phyloP scores from a whole-genome alignment of 139 green algal genomes.

The Chlorella sorokiniana region DNA sequence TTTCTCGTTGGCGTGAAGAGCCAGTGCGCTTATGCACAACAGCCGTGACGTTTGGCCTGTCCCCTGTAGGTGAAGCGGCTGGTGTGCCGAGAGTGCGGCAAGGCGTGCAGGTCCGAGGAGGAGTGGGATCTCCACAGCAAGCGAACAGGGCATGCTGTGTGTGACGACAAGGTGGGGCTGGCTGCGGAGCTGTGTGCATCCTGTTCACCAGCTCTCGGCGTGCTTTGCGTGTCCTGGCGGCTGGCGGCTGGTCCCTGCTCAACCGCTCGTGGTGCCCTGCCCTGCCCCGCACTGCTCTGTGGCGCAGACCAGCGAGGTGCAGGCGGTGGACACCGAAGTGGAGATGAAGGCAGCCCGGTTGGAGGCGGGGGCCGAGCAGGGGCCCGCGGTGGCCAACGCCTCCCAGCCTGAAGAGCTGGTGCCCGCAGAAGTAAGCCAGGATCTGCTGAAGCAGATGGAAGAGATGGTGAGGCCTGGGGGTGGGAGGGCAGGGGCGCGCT shows the following conservation, averaged over 20 bases:
- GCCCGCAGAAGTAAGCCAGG: constrained; percentile 61
- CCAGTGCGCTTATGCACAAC: not conserved
- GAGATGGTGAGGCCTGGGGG: constrained; percentile 76
- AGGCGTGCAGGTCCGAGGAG: constrained; percentile 75
- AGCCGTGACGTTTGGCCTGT: no score
- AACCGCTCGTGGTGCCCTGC: not conserved
- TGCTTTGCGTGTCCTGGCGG: no score
- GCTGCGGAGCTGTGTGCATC: not conserved
- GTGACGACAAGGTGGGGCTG: constrained; percentile 67
- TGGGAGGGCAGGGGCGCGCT: constrained; percentile 36
- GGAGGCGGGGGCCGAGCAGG: constrained; percentile 16
- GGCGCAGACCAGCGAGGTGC: not conserved
- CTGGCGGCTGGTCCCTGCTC: not conserved
- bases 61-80: constrained; percentile 45
- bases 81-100: constrained; percentile 79
- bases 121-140: constrained; percentile 83
- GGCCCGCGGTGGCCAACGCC: not conserved
- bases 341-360: constrained; percentile 70
- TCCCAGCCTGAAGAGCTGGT: constrained; percentile 53
- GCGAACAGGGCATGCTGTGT: constrained; percentile 77
- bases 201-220: no score
- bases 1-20: not conserved
- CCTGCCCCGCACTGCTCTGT: not conserved
- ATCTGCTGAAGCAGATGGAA: constrained; percentile 75
- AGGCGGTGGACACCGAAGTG: not conserved